phyloP scores from a whole-genome alignment of 2,329 filamentous ascomycete genomes.

The Pleoardoris graminearum region DNA sequence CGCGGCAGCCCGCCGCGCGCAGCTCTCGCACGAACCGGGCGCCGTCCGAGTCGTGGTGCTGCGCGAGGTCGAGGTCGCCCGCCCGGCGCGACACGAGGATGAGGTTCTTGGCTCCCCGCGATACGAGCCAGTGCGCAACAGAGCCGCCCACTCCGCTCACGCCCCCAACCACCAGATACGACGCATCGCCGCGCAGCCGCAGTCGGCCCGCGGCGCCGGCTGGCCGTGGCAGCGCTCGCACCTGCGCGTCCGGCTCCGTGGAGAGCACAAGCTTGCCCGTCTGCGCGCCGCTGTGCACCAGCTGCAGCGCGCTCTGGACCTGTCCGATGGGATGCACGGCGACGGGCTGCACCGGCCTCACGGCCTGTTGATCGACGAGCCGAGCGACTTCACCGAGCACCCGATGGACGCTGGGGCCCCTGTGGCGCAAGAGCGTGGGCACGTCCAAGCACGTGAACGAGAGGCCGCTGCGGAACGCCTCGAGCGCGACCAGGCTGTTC shows the following conservation, averaged over 20 bases:
- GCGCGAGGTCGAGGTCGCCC: not conserved
- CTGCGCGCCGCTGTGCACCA: slow-evolving; percentile 39
- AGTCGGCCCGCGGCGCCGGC: not conserved
- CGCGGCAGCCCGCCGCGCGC: not conserved
- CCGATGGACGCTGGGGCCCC: not conserved
- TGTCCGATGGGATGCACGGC: slow-evolving; percentile 8
- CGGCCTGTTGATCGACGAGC: not conserved
- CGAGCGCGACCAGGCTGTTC: not conserved
- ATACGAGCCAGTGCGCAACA: slow-evolving; percentile 15
- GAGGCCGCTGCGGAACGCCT: not conserved
- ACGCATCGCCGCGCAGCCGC: slow-evolving; percentile 9
- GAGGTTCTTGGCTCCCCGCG: slow-evolving; percentile 16
- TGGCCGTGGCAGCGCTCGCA: slow-evolving; percentile 3
- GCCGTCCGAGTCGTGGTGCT: not conserved
- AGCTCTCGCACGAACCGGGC: not conserved
- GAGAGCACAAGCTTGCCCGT: slow-evolving; percentile 48
- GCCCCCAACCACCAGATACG: slow-evolving; percentile 20
- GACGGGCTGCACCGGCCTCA: not conserved
- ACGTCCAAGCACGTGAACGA: not conserved
- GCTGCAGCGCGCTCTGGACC: slow-evolving; percentile 13
- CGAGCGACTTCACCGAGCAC: not conserved
- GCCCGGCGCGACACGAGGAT: slow-evolving; percentile 6
- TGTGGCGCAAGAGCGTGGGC: not conserved
- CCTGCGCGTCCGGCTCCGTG: slow-evolving; percentile 21
- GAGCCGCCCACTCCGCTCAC: slow-evolving; percentile 20